Evolutionary conservation across 768 basidiomycete species (phyloP).

Genomic region (Trametes cubensis): DNA sequence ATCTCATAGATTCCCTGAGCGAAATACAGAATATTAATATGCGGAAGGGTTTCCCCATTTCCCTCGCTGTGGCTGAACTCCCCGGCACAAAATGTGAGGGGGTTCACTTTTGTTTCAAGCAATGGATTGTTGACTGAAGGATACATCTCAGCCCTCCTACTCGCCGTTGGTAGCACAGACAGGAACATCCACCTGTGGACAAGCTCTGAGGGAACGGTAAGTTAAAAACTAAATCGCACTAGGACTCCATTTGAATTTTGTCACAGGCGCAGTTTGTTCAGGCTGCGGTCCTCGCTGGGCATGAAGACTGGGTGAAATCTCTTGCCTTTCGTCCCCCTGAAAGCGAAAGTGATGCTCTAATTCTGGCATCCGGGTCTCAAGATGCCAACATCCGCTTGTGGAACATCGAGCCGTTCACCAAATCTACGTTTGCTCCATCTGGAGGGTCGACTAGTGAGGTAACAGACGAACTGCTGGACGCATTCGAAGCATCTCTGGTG

Average conservation of each 20-base stretch:
- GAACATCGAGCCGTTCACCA: conserved; percentile 66
- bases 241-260: background rate
- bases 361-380: conserved; percentile 93
- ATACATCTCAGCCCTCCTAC: conserved; percentile 51
- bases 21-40: conserved; percentile 64
- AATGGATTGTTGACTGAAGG: background rate
- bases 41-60: conserved; percentile 73
- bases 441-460: conserved; percentile 34
- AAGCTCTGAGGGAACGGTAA: conserved; percentile 58
- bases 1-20: conserved; percentile 15
- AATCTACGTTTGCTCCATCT: conserved; percentile 15
- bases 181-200: conserved; percentile 77
- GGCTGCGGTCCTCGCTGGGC: conserved; percentile 69
- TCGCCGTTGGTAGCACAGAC: conserved; percentile 88
- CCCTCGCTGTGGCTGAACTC: conserved; percentile 62
- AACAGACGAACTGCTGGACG: conserved; percentile 80
- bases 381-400: conserved; percentile 93
- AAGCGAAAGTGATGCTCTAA: conserved; percentile 47
- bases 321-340: conserved; percentile 62
- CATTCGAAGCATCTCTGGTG: conserved; percentile 81
- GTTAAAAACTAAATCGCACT: no score
- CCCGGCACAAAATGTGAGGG: conserved; percentile 67
- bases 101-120: background rate
- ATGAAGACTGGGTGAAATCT: conserved; percentile 94
- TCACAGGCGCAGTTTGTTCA: conserved; percentile 52